Evolutionary conservation across 1,284 basidiomycete genomes (phyloP), one percentile per base, ranked within the genome.

Genomic region (Fistulinella cinereoalba): DNA sequence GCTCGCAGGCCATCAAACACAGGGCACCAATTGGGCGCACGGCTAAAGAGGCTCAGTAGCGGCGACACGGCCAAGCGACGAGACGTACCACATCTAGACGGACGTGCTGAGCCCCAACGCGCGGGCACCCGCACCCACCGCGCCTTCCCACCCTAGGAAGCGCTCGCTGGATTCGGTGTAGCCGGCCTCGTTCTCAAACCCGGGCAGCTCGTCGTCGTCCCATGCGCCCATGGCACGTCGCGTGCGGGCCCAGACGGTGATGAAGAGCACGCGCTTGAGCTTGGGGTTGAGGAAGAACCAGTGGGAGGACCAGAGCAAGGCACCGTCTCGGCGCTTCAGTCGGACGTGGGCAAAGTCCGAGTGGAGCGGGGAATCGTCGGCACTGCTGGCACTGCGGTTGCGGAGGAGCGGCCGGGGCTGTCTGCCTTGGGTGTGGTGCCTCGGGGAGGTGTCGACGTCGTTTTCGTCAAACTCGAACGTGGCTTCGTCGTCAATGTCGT

Each of bases 251-350:
- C 93, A 97, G 7, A 93, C 84, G 1, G 92, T 91, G 50, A 97
- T 81, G 68, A 97, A 98, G 41, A 99, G 69, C 58, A 99, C 85
- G 18, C 96, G 83, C 73, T 97, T 98, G 70, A 85, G 72, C 65
- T 92, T 96, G 64, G 87, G 81, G 74, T 95, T 97, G 65, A 95
- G 78, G 75, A 99, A 97, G 74, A 99, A 97, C 82, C 93, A 97
- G 66, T 97, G 93, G 13, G 92, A 94, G 28, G 91, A 93, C 96
- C 95, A 98, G 6, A 98, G 75, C 48, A 98, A 74, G 5, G 92
- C 88, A n/a, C 92, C 92, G 13, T 69, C 65, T 46, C 72, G 61
- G 33, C 72, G 70, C 46, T 64, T 70, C 52, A 65, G 40, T 16
- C 65, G 65, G 40, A 68, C 65, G 25, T 65, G 63, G 31, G 64